Evolutionary conservation across 495 filamentous ascomycete species (phyloP).

Genomic region (Daldinia concentrica): DNA sequence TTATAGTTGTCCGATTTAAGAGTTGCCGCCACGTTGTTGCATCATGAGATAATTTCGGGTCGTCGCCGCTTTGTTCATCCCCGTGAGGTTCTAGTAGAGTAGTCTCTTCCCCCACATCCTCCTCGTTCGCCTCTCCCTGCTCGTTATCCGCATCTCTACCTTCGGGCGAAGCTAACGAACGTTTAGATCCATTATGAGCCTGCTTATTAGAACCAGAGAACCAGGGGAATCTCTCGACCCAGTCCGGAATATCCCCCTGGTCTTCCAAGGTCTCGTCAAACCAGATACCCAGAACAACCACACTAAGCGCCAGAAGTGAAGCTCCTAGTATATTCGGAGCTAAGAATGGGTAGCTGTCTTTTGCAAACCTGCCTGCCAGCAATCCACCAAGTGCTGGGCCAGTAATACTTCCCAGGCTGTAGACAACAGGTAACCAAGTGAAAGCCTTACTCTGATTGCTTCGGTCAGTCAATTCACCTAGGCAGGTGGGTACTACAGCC

Average conservation of each 20-base stretch:
- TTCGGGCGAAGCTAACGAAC: conserved; percentile 77
- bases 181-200: conserved; percentile 58
- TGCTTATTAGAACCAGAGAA: conserved; percentile 34
- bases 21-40: conserved; percentile 60
- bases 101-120: conserved; percentile 46
- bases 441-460: conserved; percentile 94
- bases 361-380: conserved; percentile 65
- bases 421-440: conserved; percentile 90
- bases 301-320: conserved; percentile 73
- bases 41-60: conserved; percentile 46
- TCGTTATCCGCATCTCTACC: conserved; percentile 49
- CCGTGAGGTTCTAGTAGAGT: conserved; percentile 45
- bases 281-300: conserved; percentile 76
- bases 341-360: conserved; percentile 81
- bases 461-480: conserved; percentile 94
- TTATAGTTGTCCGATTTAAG: conserved; percentile 79
- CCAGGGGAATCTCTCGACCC: conserved; percentile 47
- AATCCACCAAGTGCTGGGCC: conserved; percentile 91
- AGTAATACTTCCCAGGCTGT: conserved; percentile 91
- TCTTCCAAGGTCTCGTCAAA: conserved; percentile 90
- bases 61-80: conserved; percentile 47
- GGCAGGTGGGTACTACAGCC: conserved; percentile 84
- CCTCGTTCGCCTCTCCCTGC: conserved; percentile 50
- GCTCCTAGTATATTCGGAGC: conserved; percentile 83
- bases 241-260: conserved; percentile 67